Conservation (phyloP, 1,284 basidiomycete species). For the Fomitopsis betulina region DNA sequence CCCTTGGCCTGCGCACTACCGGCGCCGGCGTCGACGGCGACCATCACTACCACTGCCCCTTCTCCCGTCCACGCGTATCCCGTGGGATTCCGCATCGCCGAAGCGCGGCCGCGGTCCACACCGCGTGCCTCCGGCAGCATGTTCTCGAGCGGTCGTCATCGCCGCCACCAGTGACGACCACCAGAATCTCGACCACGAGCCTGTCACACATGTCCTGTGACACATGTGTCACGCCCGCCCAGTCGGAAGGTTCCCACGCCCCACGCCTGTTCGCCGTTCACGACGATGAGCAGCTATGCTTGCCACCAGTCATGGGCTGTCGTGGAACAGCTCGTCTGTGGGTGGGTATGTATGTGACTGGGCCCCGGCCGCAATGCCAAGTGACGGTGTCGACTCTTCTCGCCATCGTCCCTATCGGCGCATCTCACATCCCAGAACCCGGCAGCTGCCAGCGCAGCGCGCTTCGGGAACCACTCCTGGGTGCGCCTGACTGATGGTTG, state of each 20-base stretch:
- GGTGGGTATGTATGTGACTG: background rate
- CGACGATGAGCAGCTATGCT: background rate
- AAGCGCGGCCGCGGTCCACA: conserved; percentile 16
- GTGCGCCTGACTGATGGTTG: conserved; percentile 2
- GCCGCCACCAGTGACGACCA: conserved; percentile 9
- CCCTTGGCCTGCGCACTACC: background rate
- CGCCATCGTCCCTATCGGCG: conserved; percentile 7
- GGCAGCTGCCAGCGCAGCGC: conserved; percentile 1
- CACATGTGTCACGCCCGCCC: conserved; percentile 8
- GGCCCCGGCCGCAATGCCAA: background rate
- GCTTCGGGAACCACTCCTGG: conserved; percentile 4
- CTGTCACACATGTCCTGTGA: conserved; percentile 6
- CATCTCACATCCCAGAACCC: conserved; percentile 6
- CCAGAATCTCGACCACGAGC: conserved; percentile 2
- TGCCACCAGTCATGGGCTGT: background rate
- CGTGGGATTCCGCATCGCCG: conserved; percentile 14
- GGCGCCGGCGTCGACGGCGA: background rate
- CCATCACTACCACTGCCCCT: conserved; percentile 2
- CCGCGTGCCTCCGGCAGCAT: conserved; percentile 20
- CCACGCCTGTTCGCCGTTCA: background rate
- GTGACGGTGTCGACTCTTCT: conserved; percentile 4
- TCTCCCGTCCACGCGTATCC: background rate
- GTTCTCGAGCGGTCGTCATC: conserved; percentile 19
- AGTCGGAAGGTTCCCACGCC: background rate
- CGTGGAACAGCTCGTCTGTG: background rate